Percentiles rank a stretch among this genome's conserved stretches.
Evolutionary conservation across 148 eudicot species (phyloP).

Genomic region (Vaccinium darrowii): DNA sequence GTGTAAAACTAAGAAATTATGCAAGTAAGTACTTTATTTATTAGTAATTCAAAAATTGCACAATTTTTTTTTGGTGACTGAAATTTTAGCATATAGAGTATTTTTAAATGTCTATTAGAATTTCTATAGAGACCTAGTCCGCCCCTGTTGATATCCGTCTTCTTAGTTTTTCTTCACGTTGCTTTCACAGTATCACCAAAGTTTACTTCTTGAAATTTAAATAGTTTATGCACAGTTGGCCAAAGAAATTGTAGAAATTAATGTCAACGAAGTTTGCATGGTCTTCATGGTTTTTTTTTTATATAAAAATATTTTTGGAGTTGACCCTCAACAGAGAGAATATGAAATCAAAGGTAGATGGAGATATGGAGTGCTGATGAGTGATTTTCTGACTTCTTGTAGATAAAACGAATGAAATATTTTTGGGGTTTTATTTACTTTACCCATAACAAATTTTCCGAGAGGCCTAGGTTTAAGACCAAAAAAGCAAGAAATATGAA

Average conservation of each 20-base stretch:
- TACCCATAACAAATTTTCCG: too few relatives aligned
- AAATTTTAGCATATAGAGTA: not conserved
- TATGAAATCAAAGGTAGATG: not conserved
- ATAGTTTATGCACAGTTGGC: not conserved
- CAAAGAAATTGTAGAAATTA: not conserved
- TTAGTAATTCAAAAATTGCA: not conserved
- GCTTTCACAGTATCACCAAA: not conserved
- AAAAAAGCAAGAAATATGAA: too few relatives aligned
- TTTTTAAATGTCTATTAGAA: too few relatives aligned
- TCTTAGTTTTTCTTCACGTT: not conserved
- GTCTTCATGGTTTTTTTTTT: not conserved
- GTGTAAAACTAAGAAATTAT: not conserved
- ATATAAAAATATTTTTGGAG: not conserved
- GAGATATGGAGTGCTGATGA: not conserved
- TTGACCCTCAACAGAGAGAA: not conserved
- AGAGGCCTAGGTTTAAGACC: too few relatives aligned
- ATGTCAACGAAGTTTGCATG: not conserved
- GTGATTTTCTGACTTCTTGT: too few relatives aligned
- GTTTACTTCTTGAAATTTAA: too few relatives aligned
- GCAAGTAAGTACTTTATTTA: not conserved
- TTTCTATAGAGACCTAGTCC: not conserved
- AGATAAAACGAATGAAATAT: too few relatives aligned
- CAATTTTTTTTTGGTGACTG: not conserved
- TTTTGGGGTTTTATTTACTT: too few relatives aligned
- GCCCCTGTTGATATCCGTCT: not conserved